These are phyloP conservation scores for Collybia sp. DNA, from an alignment of 768 basidiomycete species.

Conservation along the genomic window DNA sequence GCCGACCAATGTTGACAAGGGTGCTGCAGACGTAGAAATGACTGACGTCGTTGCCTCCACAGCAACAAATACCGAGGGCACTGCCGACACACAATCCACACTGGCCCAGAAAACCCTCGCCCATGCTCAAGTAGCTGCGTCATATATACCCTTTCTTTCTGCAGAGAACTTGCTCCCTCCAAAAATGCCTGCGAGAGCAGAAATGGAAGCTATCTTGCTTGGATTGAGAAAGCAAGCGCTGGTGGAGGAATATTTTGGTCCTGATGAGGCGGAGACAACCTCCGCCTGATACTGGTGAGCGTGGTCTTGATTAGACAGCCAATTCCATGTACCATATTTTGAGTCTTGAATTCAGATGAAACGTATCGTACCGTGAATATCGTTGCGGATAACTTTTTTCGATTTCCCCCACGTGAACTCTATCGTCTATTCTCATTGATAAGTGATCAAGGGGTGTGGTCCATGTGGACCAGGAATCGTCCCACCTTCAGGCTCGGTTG, in stretches of 20 bases:
- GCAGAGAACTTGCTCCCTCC: conserved; percentile 72
- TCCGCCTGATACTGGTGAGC: no score
- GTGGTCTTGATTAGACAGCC: no score
- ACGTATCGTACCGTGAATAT: no score
- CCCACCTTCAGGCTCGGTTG: no score
- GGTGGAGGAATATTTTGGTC: conserved; percentile 68
- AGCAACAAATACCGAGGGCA: conserved; percentile 22
- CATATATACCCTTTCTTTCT: conserved; percentile 72
- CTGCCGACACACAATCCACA: conserved; percentile 11
- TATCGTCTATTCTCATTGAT: no score
- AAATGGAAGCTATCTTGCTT: conserved; percentile 77
- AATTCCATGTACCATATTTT: no score
- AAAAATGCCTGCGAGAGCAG: conserved; percentile 65
- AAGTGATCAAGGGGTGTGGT: no score
- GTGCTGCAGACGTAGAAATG: conserved; percentile 38
- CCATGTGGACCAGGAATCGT: no score
- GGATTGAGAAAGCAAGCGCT: conserved; percentile 76
- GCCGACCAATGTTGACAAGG: conserved; percentile 27
- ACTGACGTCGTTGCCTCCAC: conserved; percentile 26
- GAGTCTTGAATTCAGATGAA: no score
- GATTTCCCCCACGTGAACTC: no score
- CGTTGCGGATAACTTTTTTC: no score
- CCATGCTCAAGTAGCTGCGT: conserved; percentile 56
- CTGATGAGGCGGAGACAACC: conserved; percentile 15
- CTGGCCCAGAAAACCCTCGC: conserved; percentile 20